Evolutionary conservation across 192 early-diverging fungal species (phyloP).

Genomic region (Neocallimastix lanati): DNA sequence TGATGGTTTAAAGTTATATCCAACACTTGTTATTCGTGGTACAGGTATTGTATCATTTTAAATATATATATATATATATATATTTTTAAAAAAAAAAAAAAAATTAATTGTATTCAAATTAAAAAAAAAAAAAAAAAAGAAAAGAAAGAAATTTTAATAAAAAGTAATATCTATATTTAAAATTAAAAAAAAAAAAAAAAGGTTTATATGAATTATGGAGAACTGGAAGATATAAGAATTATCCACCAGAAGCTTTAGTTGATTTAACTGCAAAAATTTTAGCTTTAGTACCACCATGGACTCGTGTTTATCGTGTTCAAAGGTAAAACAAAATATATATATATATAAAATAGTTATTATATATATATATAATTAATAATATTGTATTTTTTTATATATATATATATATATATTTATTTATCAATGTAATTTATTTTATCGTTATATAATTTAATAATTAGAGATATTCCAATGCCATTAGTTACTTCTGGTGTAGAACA

Average conservation of each 20-base stretch:
- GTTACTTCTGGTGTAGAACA: slow-evolving; percentile 97
- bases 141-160: too few relatives aligned
- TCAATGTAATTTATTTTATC: not conserved
- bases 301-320: slow-evolving; percentile 89
- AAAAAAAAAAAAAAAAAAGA: too few relatives aligned
- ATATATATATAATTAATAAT: too few relatives aligned
- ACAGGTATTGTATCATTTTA: slow-evolving; percentile 43
- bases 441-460: slow-evolving; percentile 1
- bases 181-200: too few relatives aligned
- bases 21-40: slow-evolving; percentile 95
- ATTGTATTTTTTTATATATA: not conserved
- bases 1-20: slow-evolving; percentile 95
- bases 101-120: too few relatives aligned
- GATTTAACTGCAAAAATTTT: slow-evolving; percentile 89
- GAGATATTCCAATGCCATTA: slow-evolving; percentile 98
- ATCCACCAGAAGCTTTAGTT: slow-evolving; percentile 85
- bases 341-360: too few relatives aligned
- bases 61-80: too few relatives aligned
- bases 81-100: too few relatives aligned
- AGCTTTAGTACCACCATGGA: slow-evolving; percentile 93
- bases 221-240: slow-evolving; percentile 93
- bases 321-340: slow-evolving; percentile 30
- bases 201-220: slow-evolving; percentile 94
- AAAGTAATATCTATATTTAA: too few relatives aligned
- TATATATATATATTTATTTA: not conserved